Base-by-base conservation (phyloP, 148 eudicot species). In the Drosera capensis region DNA sequence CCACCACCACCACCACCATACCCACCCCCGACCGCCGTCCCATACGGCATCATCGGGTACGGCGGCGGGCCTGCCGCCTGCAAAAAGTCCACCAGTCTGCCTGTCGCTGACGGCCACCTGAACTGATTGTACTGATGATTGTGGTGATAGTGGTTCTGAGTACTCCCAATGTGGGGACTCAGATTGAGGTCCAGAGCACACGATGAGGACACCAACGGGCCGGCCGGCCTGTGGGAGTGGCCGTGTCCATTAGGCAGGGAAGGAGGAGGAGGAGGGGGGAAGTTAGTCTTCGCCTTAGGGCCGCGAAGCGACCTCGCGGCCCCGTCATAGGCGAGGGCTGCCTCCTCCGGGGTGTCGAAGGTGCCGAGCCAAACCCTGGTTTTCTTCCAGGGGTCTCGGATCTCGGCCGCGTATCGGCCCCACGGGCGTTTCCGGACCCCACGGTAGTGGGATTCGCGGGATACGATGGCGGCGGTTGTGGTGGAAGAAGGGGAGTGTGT, bases 341-440 rank as follows among this genome's bases (percentile, higher is more conserved):
- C 73, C 42, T 68, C 64, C 54, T 68, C 73, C 1, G 64, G 68
- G 1, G 68, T 68, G 36, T 68, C 64, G 46, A 48, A 68, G 0
- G 73, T 68, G 28, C 73, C 73, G 1, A 68, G 16, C 73, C 73
- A 68, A 5, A 62, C 64, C 1, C 63, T 46, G n/a, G n/a, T n/a
- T n/a, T n/a, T n/a, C n/a, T n/a, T n/a, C n/a, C n/a, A n/a, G n/a
- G n/a, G n/a, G n/a, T n/a, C n/a, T n/a, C n/a, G n/a, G n/a, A n/a
- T n/a, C n/a, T n/a, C n/a, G n/a, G n/a, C n/a, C n/a, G n/a, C n/a
- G n/a, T n/a, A n/a, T n/a, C n/a, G n/a, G n/a, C n/a, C n/a, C n/a
- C n/a, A n/a, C n/a, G n/a, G n/a, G n/a, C n/a, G n/a, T n/a, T n/a
- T n/a, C n/a, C n/a, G n/a, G n/a, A n/a, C n/a, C n/a, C n/a, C n/a